These are phyloP conservation scores for Paramecium pentaurelia DNA, from an alignment of 73 alveolate species.

Conservation along the genomic window DNA sequence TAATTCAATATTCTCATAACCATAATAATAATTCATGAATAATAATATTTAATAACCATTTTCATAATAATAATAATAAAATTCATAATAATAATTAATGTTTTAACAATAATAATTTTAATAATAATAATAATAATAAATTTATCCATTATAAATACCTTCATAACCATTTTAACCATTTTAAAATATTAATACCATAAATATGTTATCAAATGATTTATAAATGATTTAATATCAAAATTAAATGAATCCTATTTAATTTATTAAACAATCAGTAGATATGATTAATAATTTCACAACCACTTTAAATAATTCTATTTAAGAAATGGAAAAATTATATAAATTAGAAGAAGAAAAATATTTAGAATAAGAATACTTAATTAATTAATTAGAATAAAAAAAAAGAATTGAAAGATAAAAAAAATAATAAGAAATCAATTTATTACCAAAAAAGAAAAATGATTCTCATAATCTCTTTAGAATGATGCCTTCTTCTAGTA, in stretches of 20 bases:
- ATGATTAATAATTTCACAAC: background rate
- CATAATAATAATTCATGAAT: background rate
- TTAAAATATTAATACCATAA: background rate
- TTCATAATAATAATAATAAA: background rate
- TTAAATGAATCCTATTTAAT: background rate
- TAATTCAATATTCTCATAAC: background rate
- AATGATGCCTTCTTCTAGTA: background rate
- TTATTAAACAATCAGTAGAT: background rate
- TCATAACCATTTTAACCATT: background rate
- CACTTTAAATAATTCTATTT: background rate
- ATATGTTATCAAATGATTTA: background rate
- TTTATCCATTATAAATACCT: background rate
- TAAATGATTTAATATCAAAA: background rate
- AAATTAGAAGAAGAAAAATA: background rate
- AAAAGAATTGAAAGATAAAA: background rate
- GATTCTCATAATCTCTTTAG: background rate
- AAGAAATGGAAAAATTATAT: background rate
- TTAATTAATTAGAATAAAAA: background rate
- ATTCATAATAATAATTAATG: background rate
- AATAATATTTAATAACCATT: background rate
- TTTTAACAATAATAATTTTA: background rate
- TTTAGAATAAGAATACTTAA: background rate
- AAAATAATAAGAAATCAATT: background rate
- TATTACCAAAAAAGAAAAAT: background rate
- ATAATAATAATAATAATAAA: background rate